Evolutionary conservation across 208 protist genomes (phyloP).

Genomic region (Leishmania martiniquensis): DNA sequence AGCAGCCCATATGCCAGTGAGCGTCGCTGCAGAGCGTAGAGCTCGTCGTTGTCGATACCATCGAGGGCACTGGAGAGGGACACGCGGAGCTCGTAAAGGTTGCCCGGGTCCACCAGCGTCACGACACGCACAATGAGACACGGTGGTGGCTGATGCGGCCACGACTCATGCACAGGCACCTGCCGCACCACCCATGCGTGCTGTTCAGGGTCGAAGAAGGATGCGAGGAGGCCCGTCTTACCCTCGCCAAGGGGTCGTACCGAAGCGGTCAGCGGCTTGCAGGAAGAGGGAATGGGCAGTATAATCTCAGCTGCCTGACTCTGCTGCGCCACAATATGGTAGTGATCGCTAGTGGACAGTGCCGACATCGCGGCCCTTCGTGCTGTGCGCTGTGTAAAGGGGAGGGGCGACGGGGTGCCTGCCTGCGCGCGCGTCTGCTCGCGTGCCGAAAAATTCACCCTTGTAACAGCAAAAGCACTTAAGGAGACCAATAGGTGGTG

Average conservation of each 20-base stretch:
- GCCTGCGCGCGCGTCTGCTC: no score
- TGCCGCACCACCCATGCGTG: constrained; percentile 64
- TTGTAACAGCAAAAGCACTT: no score
- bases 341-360: constrained; percentile 5
- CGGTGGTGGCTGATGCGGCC: constrained; percentile 20
- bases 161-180: constrained; percentile 27
- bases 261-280: constrained; percentile 43
- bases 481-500: no score
- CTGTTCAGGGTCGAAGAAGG: constrained; percentile 53
- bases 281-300: constrained; percentile 35
- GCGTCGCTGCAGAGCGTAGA: constrained; percentile 40
- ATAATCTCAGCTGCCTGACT: constrained; percentile 31
- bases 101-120: constrained; percentile 43
- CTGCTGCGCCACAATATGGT: constrained; percentile 35
- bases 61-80: constrained; percentile 38
- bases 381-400: background rate
- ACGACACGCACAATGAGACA: constrained; percentile 43
- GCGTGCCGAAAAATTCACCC: no score
- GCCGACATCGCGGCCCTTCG: background rate
- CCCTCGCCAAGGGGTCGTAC: constrained; percentile 30
- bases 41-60: constrained; percentile 28
- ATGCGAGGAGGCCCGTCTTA: constrained; percentile 48
- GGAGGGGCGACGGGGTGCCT: background rate
- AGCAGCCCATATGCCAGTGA: constrained; percentile 29
- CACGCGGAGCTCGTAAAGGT: constrained; percentile 50